Percentiles rank a stretch among this genome's conserved stretches.
phyloP scores from a whole-genome alignment of 306 rosid species.

The Carpinus viminea region DNA sequence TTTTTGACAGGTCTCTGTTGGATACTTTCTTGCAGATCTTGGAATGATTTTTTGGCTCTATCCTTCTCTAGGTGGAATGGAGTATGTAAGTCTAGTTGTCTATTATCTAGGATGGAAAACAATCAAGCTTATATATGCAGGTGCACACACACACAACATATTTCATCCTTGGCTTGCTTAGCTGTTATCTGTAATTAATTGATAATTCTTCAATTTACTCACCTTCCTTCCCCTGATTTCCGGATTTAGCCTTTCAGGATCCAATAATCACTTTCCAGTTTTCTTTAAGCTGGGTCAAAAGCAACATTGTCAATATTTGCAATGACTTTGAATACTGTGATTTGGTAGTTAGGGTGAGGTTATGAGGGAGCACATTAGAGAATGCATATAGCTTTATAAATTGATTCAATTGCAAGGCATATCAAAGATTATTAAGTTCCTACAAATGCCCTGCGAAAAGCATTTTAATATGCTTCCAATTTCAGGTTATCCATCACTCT shows the following conservation, averaged over 20 bases:
- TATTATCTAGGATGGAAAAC: constrained; percentile 8
- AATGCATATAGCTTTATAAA: neutral
- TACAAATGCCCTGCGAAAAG: neutral
- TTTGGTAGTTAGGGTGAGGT: neutral
- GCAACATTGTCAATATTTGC: neutral
- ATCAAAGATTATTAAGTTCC: neutral
- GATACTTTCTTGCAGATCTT: constrained; percentile 87
- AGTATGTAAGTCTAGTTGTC: constrained; percentile 80
- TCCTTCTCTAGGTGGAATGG: constrained; percentile 93
- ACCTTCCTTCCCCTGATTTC: neutral
- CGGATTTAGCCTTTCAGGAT: neutral
- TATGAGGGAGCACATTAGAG: neutral
- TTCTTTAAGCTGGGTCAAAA: constrained; percentile 1
- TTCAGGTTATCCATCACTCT: constrained; percentile 91
- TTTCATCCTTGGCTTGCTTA: neutral
- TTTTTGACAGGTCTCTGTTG: constrained; percentile 77
- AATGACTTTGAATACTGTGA: neutral
- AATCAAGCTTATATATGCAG: neutral
- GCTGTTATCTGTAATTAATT: neutral
- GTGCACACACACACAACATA: neutral
- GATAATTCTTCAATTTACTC: neutral
- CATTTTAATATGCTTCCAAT: neutral
- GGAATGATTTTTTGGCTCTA: constrained; percentile 89
- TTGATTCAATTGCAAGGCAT: neutral
- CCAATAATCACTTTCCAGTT: neutral